Base-by-base conservation (phyloP, 495 filamentous ascomycete species). In the Neurospora terricola region DNA sequence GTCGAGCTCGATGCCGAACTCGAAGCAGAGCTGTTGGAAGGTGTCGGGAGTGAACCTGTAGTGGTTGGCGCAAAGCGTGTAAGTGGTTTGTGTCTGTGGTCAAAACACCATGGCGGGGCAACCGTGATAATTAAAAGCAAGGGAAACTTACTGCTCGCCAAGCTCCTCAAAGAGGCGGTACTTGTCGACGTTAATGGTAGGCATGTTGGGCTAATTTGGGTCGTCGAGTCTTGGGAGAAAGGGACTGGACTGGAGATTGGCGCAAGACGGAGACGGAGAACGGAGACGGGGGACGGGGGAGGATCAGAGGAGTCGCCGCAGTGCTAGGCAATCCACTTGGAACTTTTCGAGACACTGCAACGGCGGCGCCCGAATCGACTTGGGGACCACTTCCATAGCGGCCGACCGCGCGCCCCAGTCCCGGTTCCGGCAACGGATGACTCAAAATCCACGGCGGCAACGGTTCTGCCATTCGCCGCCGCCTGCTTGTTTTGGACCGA, bases 1-100 rank as follows among this genome's bases (percentile, higher is more conserved):
- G 83, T 99, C 96, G 75, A 99, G 89, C 81, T 99, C 96, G 78
- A 99, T 97, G 72, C 94, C 96, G 81, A 97, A 99, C 76, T 99
- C 96, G 87, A 99, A 99, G 81, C 96, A 99, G 76, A 99, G 85
- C 79, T 97, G 91, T 79, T 99, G 95, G 80, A 99, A 98, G 79
- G 95, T 92, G 75, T 97, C 89, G 76, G 91, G 93, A 62, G 94
- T 97, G 81, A 94, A 97, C 37, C 92, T 94, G 75, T 5, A 27
- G 1, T 45, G 43, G 62, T 71, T 62, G 48, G 18, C n/a, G n/a
- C 69, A 70, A 27, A 75, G 59, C 74, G 14, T 5, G 38, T 72
- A 21, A 37, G 40, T 18, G 21, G 37, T 71, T 71, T 73, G 74
- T 69, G 39, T 21, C 21, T 6, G 18, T 38, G 27, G 14, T 16